A percentile compares a stretch with the other conserved stretches of the same genome.
Conservation (phyloP, 306 rosid species). For the Trifolium subterraneum region DNA sequence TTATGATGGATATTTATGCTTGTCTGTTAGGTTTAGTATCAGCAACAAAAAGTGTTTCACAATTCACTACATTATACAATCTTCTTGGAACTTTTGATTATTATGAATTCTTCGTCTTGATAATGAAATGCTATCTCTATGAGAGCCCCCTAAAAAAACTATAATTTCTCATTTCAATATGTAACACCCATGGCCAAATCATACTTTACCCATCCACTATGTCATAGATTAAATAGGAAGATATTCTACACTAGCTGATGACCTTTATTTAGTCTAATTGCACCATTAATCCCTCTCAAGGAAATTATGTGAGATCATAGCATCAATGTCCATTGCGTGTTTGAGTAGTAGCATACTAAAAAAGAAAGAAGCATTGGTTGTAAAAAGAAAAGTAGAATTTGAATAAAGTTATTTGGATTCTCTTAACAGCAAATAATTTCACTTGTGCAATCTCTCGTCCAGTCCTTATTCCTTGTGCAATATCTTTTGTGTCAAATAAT, state of each 20-base stretch:
- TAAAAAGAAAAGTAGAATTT: constrained; percentile 2
- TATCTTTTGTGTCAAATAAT: constrained; percentile 10
- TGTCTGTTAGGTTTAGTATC: constrained; percentile 30
- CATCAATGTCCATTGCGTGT: constrained; percentile 12
- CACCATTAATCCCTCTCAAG: constrained; percentile 8
- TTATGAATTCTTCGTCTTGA: constrained; percentile 23
- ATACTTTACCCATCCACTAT: background rate
- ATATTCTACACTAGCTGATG: background rate
- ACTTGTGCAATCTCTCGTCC: constrained; percentile 10
- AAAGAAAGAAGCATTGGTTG: background rate
- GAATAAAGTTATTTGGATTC: constrained; percentile 13
- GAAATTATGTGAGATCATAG: constrained; percentile 28
- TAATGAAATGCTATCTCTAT: constrained; percentile 15
- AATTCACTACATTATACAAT: background rate
- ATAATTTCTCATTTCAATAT: constrained; percentile 21
- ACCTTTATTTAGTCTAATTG: constrained; percentile 16
- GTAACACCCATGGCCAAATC: background rate
- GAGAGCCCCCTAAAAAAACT: background rate
- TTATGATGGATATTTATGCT: no score
- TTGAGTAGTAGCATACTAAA: constrained; percentile 12
- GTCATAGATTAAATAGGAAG: constrained; percentile 16
- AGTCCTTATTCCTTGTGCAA: constrained; percentile 4
- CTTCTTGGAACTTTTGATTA: constrained; percentile 28
- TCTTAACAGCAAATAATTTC: constrained; percentile 22
- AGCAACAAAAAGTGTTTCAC: constrained; percentile 1